Conservation (phyloP, 768 basidiomycete species). For the Tricholoma terreum region DNA sequence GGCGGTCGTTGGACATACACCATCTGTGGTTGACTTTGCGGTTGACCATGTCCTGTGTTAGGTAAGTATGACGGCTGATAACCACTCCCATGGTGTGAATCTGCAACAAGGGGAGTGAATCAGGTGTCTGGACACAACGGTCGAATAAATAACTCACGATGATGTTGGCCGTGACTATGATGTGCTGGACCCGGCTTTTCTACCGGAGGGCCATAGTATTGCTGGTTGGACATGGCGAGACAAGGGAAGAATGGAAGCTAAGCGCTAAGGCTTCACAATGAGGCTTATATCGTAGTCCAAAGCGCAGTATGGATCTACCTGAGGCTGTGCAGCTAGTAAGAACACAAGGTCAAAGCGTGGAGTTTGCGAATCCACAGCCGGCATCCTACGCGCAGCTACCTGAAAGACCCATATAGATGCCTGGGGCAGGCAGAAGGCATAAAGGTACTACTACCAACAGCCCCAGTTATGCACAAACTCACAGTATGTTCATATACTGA, state of each 20-base stretch:
- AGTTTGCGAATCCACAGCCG: too few relatives aligned
- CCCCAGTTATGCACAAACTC: too few relatives aligned
- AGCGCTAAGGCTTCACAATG: not conserved
- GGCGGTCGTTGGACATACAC: constrained; percentile 6
- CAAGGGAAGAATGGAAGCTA: not conserved
- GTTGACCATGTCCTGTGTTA: not conserved
- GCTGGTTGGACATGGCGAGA: not conserved
- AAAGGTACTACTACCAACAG: too few relatives aligned
- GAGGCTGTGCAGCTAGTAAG: too few relatives aligned
- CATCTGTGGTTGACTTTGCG: constrained; percentile 9
- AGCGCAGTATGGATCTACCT: not conserved
- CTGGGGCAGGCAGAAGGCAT: too few relatives aligned
- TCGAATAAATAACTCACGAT: not conserved
- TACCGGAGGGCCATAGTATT: not conserved
- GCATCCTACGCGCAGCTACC: too few relatives aligned
- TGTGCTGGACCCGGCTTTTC: constrained; percentile 1
- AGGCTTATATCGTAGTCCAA: not conserved
- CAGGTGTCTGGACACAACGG: not conserved
- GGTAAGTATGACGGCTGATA: not conserved
- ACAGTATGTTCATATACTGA: too few relatives aligned
- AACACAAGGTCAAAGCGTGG: too few relatives aligned
- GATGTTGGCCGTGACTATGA: not conserved
- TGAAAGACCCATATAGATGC: too few relatives aligned
- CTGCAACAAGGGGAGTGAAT: not conserved
- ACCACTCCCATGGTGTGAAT: not conserved